Percentiles rank a stretch among this genome's conserved stretches.
phyloP scores from a whole-genome alignment of 2,329 filamentous ascomycete genomes.

The Alternaria incomplexa region DNA sequence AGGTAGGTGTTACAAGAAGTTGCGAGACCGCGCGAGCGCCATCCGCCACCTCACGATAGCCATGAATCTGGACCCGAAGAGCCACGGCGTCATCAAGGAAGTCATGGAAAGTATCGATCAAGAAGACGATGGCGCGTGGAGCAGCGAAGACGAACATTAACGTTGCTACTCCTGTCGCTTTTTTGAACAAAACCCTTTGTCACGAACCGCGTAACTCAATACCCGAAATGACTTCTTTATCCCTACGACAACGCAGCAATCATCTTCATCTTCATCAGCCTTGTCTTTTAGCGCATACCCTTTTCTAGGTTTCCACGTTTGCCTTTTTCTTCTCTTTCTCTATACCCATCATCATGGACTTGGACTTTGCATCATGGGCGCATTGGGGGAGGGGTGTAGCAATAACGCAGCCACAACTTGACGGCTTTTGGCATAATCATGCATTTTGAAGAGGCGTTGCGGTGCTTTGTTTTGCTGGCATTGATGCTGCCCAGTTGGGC shows the following conservation, averaged over 20 bases:
- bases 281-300: constrained; percentile 2
- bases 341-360: constrained; percentile 3
- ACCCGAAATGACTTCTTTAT: neutral
- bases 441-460: neutral
- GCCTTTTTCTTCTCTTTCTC: neutral
- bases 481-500: neutral
- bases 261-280: neutral
- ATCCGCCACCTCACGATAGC: constrained; percentile 94
- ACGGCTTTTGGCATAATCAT: neutral
- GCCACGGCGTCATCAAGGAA: constrained; percentile 92
- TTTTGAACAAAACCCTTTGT: neutral
- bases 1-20: constrained; percentile 72
- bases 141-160: constrained; percentile 43
- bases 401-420: neutral
- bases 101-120: constrained; percentile 92
- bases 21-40: constrained; percentile 70
- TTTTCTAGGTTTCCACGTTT: neutral
- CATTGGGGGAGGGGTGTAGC: neutral
- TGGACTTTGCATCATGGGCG: neutral
- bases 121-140: constrained; percentile 59
- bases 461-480: neutral
- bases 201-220: neutral
- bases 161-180: neutral
- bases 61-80: constrained; percentile 95
- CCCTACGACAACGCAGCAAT: neutral